Base-by-base conservation (phyloP, 169 alveolate species). In the Plasmodium relictum region DNA sequence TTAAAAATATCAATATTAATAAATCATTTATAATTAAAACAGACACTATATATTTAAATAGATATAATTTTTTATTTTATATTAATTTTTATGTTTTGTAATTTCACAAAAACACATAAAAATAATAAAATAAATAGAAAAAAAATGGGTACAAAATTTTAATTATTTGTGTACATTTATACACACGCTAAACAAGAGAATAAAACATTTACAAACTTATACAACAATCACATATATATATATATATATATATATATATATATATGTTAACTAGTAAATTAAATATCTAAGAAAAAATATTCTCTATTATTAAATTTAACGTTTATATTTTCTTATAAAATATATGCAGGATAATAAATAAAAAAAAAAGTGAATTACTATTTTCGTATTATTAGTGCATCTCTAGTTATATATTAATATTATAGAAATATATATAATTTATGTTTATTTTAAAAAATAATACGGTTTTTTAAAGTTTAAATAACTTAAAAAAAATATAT, bases 171-270 rank as follows among this genome's bases (percentile, higher is more conserved):
- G 22, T 18, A 56, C 20, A 22, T 56, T 14, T 56, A 22, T 59
- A 59, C 24, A 59, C 41, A n/a, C 41, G 18, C 14, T 59, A 26
- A 59, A n/a, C 26, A 59, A 59, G 69, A 59, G 69, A 59, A 37
- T 59, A 59, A 10, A 59, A 10, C 39, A 59, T 4, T 59, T 26
- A 59, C 39, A 59, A 20, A 20, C 12, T 59, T 59, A 48, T 48
- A 48, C 58, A 48, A 48, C 58, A 56, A 56, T 14, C 66, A 56
- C 5, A 56, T 4, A 56, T 56, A 56, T 56, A 16, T 56, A 56
- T 54, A 14, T 54, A 54, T 14, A 54, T 54, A 54, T 7, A 7
- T 54, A 54, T 54, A 54, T 54, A 20, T 54, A 14, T 54, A 54
- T 54, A 54, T 14, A 54, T 54, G 20, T 14, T 9, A 16, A 56